Percentiles rank a stretch among this genome's conserved stretches.
phyloP scores from a whole-genome alignment of 2,329 filamentous ascomycete species.

The Neurospora sp. region DNA sequence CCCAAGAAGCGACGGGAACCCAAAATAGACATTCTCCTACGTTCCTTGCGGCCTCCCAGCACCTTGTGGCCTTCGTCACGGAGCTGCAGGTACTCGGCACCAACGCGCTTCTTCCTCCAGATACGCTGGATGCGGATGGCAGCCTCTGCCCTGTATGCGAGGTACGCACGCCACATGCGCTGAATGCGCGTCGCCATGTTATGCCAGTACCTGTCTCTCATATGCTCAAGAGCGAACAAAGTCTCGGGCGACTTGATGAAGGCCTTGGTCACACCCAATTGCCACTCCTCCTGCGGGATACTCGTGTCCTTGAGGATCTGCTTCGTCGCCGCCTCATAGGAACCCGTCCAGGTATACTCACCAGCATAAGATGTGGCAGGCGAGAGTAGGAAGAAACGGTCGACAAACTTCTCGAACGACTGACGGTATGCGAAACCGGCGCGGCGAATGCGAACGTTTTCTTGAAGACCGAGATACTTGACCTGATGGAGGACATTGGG shows the following conservation, averaged over 20 bases:
- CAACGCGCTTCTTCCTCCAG: constrained; percentile 88
- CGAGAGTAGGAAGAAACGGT: constrained; percentile 91
- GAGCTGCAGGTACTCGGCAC: constrained; percentile 78
- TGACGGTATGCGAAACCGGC: constrained; percentile 96
- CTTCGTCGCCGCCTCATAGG: constrained; percentile 75
- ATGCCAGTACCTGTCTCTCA: constrained; percentile 97
- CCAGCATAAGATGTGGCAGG: constrained; percentile 93
- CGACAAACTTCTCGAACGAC: constrained; percentile 95
- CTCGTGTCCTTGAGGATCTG: constrained; percentile 95
- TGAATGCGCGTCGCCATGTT: constrained; percentile 99
- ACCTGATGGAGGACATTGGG: constrained; percentile 94
- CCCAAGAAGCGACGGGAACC: constrained; percentile 89
- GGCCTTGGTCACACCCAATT: constrained; percentile 92
- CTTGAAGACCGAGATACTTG: constrained; percentile 97
- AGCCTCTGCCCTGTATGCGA: constrained; percentile 84
- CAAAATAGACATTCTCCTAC: constrained; percentile 80
- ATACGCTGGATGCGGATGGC: constrained; percentile 90
- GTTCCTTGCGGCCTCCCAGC: constrained; percentile 78
- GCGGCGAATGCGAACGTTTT: constrained; percentile 94
- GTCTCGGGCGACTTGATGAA: constrained; percentile 99
- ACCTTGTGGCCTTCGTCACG: constrained; percentile 81
- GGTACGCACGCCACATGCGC: constrained; percentile 91
- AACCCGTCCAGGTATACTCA: constrained; percentile 92
- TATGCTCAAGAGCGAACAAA: constrained; percentile 89
- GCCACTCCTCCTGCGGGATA: constrained; percentile 90